A percentile compares a stretch with the other conserved stretches of the same genome.
Evolutionary conservation across 2,329 filamentous ascomycete species (phyloP).

Genomic region (Fusarium continuum): DNA sequence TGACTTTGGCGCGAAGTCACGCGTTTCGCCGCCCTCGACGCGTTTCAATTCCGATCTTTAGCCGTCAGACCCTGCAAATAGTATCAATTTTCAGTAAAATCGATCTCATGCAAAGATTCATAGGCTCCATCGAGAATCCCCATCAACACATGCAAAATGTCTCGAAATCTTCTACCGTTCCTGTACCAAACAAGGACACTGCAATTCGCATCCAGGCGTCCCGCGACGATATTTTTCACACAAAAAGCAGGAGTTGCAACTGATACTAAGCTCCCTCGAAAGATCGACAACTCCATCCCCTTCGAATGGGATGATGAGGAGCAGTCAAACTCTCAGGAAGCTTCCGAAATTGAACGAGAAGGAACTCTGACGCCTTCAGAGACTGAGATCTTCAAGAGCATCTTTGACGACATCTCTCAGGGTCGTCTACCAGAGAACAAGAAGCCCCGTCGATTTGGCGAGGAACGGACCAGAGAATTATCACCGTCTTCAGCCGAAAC

Average conservation of each 20-base stretch:
- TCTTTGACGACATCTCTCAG: conserved; percentile 57
- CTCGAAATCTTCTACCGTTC: conserved; percentile 68
- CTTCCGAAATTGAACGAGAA: conserved; percentile 30
- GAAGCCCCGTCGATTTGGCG: conserved; percentile 25
- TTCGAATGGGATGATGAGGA: conserved; percentile 62
- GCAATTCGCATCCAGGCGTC: conserved; percentile 43
- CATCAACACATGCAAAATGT: conserved; percentile 48
- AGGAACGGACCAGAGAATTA: background rate
- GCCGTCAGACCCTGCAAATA: conserved; percentile 8
- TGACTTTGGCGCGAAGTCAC: conserved; percentile 48
- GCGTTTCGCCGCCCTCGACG: conserved; percentile 24
- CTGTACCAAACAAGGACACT: conserved; percentile 76
- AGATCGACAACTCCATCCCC: conserved; percentile 56
- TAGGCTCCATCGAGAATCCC: background rate
- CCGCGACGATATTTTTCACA: conserved; percentile 35
- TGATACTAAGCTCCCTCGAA: conserved; percentile 14
- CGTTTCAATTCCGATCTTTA: conserved; percentile 33
- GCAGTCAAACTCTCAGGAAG: conserved; percentile 32
- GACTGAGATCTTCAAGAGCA: conserved; percentile 66
- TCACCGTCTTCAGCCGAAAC: conserved; percentile 1
- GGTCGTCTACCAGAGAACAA: conserved; percentile 47
- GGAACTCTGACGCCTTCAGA: conserved; percentile 68
- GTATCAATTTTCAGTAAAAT: conserved; percentile 31
- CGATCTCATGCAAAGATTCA: conserved; percentile 20
- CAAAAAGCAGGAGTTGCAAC: conserved; percentile 36